These are phyloP conservation scores for Achaetomium macrosporum DNA, from an alignment of 2,329 filamentous ascomycete genomes.

Conservation along the genomic window DNA sequence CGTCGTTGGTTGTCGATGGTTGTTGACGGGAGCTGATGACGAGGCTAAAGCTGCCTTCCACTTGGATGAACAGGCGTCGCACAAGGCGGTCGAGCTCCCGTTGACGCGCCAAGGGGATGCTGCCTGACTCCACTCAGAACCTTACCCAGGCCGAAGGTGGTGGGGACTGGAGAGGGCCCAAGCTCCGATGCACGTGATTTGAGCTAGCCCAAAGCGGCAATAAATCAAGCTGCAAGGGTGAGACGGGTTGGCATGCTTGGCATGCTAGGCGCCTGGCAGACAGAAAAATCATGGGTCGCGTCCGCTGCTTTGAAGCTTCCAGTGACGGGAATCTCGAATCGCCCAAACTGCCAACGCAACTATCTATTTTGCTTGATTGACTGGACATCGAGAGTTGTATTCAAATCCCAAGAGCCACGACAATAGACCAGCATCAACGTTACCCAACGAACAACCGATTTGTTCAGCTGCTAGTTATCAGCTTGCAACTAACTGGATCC, in stretches of 20 bases:
- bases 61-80: slow-evolving; percentile 17
- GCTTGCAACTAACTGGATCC: background rate
- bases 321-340: background rate
- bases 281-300: slow-evolving; percentile 22
- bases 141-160: background rate
- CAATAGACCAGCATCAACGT: background rate
- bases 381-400: background rate
- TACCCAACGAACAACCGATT: background rate
- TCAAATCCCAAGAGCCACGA: background rate
- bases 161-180: slow-evolving; percentile 18
- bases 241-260: slow-evolving; percentile 9
- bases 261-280: slow-evolving; percentile 6
- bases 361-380: background rate
- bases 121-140: slow-evolving; percentile 18
- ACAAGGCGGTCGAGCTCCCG: slow-evolving; percentile 8
- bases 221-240: slow-evolving; percentile 14
- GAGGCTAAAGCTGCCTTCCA: slow-evolving; percentile 49
- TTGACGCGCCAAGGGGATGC: slow-evolving; percentile 21
- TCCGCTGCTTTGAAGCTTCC: slow-evolving; percentile 1
- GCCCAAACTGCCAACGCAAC: background rate
- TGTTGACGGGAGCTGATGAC: slow-evolving; percentile 41
- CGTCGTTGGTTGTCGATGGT: slow-evolving; percentile 11
- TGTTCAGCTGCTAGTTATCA: background rate
- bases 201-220: slow-evolving; percentile 13
- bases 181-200: slow-evolving; percentile 24